These are phyloP conservation scores for Rhizopogon rudus DNA, from an alignment of 768 basidiomycete genomes.

Conservation along the genomic window DNA sequence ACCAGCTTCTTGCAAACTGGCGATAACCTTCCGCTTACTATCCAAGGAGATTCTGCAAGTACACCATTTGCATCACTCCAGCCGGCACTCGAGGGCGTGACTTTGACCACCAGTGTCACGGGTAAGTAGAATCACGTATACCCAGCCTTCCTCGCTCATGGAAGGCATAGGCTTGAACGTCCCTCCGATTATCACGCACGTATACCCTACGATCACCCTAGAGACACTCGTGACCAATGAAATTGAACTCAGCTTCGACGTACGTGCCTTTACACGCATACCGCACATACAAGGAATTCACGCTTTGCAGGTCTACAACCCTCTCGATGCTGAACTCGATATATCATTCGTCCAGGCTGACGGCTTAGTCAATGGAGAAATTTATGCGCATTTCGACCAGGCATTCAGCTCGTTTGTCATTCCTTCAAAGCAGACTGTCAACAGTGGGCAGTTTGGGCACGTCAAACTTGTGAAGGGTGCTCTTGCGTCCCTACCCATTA, in stretches of 20 bases:
- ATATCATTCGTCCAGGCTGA: slow-evolving; percentile 57
- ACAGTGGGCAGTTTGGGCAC: slow-evolving; percentile 53
- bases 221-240: slow-evolving; percentile 44
- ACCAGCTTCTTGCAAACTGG: slow-evolving; percentile 53
- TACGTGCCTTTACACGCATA: slow-evolving; percentile 22
- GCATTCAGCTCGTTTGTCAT: slow-evolving; percentile 51
- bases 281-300: neutral
- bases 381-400: slow-evolving; percentile 56
- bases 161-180: slow-evolving; percentile 37
- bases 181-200: slow-evolving; percentile 52
- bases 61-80: slow-evolving; percentile 59
- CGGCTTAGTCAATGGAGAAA: slow-evolving; percentile 42
- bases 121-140: slow-evolving; percentile 28
- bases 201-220: slow-evolving; percentile 49
- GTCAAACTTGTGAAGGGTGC: slow-evolving; percentile 59
- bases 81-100: slow-evolving; percentile 49
- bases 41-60: slow-evolving; percentile 55
- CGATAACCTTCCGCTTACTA: slow-evolving; percentile 41
- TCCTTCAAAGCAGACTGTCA: slow-evolving; percentile 53
- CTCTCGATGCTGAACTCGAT: slow-evolving; percentile 51
- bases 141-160: neutral
- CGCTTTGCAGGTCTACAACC: slow-evolving; percentile 41
- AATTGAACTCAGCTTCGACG: slow-evolving; percentile 54
- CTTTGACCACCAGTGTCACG: slow-evolving; percentile 42
- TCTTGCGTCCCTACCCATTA: slow-evolving; percentile 49